phyloP scores from a whole-genome alignment of 2,329 filamentous ascomycete genomes.

The Trichocomaceae sp. region DNA sequence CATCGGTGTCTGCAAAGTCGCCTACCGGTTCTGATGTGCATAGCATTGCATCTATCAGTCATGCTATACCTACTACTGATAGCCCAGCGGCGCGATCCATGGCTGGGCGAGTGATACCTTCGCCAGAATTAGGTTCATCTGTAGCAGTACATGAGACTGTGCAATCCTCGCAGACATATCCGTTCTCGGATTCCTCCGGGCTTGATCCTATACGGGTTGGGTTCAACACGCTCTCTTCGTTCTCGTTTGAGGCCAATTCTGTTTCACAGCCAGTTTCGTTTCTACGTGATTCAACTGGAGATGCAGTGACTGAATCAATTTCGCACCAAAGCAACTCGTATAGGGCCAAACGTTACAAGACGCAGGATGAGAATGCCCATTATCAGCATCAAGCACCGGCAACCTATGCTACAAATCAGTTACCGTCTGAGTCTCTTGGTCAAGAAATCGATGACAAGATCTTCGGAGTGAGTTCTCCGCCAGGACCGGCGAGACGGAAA shows the following conservation, averaged over 20 bases:
- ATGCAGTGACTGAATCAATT: slow-evolving; percentile 22
- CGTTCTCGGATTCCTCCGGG: background rate
- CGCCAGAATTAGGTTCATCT: background rate
- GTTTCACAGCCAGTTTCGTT: slow-evolving; percentile 33
- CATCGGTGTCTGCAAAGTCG: slow-evolving; percentile 4
- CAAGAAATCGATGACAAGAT: background rate
- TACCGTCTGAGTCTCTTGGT: background rate
- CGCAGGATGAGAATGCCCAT: background rate
- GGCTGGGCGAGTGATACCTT: background rate
- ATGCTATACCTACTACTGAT: background rate
- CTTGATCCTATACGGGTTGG: background rate
- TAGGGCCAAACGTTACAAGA: slow-evolving; percentile 6
- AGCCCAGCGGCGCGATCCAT: background rate
- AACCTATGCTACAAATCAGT: background rate
- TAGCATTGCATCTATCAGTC: background rate
- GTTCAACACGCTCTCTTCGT: slow-evolving; percentile 21
- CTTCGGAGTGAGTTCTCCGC: background rate
- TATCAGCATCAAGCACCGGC: background rate
- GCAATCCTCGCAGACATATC: background rate
- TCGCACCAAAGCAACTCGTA: background rate
- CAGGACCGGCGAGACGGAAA: background rate
- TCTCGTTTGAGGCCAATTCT: slow-evolving; percentile 26
- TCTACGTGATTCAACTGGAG: slow-evolving; percentile 28
- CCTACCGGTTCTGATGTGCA: slow-evolving; percentile 1
- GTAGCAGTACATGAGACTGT: slow-evolving; percentile 2